These are phyloP conservation scores for Aaosphaeria arxii DNA, from an alignment of 2,329 filamentous ascomycete genomes.

Conservation along the genomic window DNA sequence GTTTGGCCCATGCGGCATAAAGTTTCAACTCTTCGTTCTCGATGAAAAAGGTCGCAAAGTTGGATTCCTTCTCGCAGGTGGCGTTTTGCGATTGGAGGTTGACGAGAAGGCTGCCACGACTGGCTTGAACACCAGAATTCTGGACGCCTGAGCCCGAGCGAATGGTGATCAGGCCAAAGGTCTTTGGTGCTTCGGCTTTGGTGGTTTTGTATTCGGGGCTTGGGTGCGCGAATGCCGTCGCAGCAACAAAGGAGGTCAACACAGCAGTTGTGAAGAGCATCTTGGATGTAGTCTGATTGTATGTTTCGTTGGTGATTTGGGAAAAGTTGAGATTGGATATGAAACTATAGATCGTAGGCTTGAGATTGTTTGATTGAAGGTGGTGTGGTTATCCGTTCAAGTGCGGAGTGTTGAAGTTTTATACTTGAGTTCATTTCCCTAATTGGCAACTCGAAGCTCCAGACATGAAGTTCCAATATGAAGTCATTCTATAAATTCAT, in stretches of 20 bases:
- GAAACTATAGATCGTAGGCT: too few species aligned
- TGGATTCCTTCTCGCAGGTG: conserved; percentile 41
- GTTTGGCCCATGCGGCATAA: conserved; percentile 42
- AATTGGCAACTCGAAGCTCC: too few species aligned
- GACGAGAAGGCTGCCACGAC: conserved; percentile 44
- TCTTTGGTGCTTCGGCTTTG: conserved; percentile 21
- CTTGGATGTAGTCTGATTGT: conserved; percentile 6
- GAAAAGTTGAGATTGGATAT: too few species aligned
- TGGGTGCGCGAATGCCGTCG: conserved; percentile 24
- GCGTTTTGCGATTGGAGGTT: conserved; percentile 45
- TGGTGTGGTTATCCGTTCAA: too few species aligned
- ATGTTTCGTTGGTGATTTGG: too few species aligned
- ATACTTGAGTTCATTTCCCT: too few species aligned
- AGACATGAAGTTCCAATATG: too few species aligned
- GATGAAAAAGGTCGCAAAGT: conserved; percentile 52
- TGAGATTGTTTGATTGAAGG: too few species aligned
- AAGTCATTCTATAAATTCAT: too few species aligned
- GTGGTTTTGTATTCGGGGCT: conserved; percentile 8
- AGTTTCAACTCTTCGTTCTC: conserved; percentile 46
- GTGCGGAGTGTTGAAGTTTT: too few species aligned
- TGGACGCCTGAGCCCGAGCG: conserved; percentile 52
- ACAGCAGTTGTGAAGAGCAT: conserved; percentile 30
- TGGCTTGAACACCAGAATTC: conserved; percentile 46
- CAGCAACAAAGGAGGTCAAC: conserved; percentile 28
- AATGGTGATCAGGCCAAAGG: conserved; percentile 52